These are phyloP conservation scores for Trichoderma sp. DNA, from an alignment of 2,329 filamentous ascomycete species.

Conservation along the genomic window DNA sequence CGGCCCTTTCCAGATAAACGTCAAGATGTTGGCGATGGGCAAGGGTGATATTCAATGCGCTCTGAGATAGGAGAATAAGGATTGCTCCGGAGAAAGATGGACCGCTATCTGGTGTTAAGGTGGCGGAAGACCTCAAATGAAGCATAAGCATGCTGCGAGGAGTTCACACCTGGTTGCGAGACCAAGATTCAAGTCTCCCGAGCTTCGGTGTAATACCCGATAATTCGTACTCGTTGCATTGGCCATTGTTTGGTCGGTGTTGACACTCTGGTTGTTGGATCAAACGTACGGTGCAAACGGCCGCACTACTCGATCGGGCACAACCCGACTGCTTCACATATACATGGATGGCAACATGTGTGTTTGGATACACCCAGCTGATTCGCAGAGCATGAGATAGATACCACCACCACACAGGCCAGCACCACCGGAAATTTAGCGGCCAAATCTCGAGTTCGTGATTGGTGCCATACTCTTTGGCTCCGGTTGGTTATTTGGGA, in stretches of 20 bases:
- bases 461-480: not conserved
- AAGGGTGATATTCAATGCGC: not conserved
- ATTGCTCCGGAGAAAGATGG: not conserved
- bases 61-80: not conserved
- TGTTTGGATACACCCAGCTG: not conserved
- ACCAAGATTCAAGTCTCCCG: not conserved
- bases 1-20: not conserved
- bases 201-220: not conserved
- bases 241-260: not conserved
- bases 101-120: not conserved
- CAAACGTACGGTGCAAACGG: not conserved
- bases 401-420: not conserved
- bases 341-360: not conserved
- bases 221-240: not conserved
- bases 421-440: not conserved
- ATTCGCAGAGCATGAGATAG: not conserved
- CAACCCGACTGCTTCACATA: not conserved
- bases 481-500: not conserved
- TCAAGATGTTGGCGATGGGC: not conserved
- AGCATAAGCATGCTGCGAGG: not conserved
- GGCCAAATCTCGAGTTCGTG: not conserved
- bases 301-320: not conserved
- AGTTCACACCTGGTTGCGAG: not conserved
- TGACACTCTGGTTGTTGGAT: not conserved
- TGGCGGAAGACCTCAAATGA: not conserved